phyloP scores from a whole-genome alignment of 176 grass and related monocot species.

The Bromus sterilis region DNA sequence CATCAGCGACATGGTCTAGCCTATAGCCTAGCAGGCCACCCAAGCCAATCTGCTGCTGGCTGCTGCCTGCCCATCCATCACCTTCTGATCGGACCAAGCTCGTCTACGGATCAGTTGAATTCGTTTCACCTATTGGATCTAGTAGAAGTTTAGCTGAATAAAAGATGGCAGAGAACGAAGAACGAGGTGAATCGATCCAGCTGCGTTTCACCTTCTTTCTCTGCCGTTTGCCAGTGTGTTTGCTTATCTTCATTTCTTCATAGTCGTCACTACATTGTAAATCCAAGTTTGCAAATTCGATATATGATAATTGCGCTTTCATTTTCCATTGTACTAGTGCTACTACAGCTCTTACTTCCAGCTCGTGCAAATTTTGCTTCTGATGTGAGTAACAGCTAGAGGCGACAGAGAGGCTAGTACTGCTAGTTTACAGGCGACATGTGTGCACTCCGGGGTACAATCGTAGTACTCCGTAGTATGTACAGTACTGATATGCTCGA shows the following conservation, averaged over 20 bases:
- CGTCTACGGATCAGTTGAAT: background rate
- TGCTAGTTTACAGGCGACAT: no score
- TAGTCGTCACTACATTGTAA: conserved; percentile 25
- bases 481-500: no score
- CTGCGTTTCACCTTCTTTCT: background rate
- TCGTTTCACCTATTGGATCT: background rate
- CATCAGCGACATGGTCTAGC: conserved; percentile 78
- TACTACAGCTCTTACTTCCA: background rate
- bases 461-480: no score
- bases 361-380: background rate
- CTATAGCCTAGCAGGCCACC: no score
- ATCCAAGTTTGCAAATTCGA: conserved; percentile 46
- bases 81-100: background rate
- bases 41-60: background rate
- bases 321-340: background rate
- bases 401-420: no score
- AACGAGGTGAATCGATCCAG: background rate
- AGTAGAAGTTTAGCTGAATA: background rate
- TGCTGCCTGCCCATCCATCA: background rate
- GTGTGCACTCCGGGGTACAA: no score
- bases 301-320: background rate
- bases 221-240: background rate
- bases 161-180: background rate
- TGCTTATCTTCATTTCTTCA: background rate
- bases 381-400: no score